Conservation (phyloP, 495 filamentous ascomycete species). For the Penicillium paradoxum region DNA sequence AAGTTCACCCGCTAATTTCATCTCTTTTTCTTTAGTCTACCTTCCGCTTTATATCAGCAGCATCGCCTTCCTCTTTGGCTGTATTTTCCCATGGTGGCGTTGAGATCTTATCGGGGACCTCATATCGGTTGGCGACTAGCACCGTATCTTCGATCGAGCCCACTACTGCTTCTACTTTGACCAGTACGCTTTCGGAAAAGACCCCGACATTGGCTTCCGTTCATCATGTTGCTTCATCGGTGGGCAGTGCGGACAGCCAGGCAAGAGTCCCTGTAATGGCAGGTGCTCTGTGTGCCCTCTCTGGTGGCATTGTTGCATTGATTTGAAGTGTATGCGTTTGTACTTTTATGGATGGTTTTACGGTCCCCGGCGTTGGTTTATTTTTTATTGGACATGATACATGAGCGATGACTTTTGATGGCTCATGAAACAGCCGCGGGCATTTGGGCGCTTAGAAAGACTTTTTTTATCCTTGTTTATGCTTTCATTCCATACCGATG, state of each 20-base stretch:
- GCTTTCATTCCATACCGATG: conserved; percentile 7
- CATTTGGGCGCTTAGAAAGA: conserved; percentile 19
- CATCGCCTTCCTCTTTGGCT: conserved; percentile 40
- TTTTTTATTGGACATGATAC: conserved; percentile 11
- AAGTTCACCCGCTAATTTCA: conserved; percentile 12
- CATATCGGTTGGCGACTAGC: conserved; percentile 7
- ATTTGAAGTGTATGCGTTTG: conserved; percentile 17
- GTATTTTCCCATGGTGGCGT: conserved; percentile 44
- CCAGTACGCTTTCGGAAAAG: neutral
- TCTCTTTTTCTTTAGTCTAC: conserved; percentile 34
- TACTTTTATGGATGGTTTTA: conserved; percentile 25
- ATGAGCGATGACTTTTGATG: conserved; percentile 12
- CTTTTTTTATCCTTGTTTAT: conserved; percentile 11
- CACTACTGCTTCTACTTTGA: neutral
- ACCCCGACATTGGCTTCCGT: neutral
- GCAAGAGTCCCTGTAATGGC: conserved; percentile 7
- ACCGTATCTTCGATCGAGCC: neutral
- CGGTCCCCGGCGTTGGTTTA: conserved; percentile 18
- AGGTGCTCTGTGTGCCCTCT: conserved; percentile 17
- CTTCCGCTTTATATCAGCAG: conserved; percentile 45
- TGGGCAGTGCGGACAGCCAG: conserved; percentile 8
- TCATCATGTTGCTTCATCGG: conserved; percentile 16
- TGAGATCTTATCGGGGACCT: conserved; percentile 23
- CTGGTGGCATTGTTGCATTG: conserved; percentile 15
- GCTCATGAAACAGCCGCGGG: conserved; percentile 11